Base-by-base conservation (phyloP, 2,329 filamentous ascomycete genomes). In the Cercospora sp. region DNA sequence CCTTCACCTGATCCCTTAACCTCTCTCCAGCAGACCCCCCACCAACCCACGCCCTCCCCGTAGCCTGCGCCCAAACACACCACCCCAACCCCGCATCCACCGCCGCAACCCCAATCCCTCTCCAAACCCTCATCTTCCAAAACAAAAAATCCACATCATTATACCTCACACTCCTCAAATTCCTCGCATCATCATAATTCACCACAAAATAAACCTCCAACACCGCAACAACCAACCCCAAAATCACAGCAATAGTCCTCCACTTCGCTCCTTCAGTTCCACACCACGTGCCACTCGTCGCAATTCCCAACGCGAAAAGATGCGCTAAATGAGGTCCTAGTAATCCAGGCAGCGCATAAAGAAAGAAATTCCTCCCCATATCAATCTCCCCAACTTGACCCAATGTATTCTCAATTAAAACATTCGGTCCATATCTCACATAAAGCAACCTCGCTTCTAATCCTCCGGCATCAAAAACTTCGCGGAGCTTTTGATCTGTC, bases 281-380 rank as follows among this genome's bases (percentile, higher is more conserved):
- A 0, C 88, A 86, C 61, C 94, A 77, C 0, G 87, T 77, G 2
- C 86, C 82, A 0, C 91, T 93, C 0, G 94, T 98, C 0, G 87
- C 89, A 55, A 92, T 74, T 4, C 91, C 92, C 18, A 97, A 80
- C 58, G 90, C 79, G 64, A 87, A 80, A 61, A 97, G 85, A 80
- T 97, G 95, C 59, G 89, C 77, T 8, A 98, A 82, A 80, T 99
- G 94, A n/a, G 92, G 90, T 13, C 87, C 83, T 1, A 94, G 75
- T 7, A 96, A 81, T 28, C 87, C 84, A 0, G 94, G 91, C 0
- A 96, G 80, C 13, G 91, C 90, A 80, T 96, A 98, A 77, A 91
- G 86, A 60, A 96, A 85, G 82, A 93, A 97, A 42, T 82, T 83
- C 5, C 88, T 85, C 59, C 91, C 88, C 7, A 72, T 72, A 45